Evolutionary conservation across 1,284 basidiomycete species (phyloP).

Genomic region (Puccinia novopanici): DNA sequence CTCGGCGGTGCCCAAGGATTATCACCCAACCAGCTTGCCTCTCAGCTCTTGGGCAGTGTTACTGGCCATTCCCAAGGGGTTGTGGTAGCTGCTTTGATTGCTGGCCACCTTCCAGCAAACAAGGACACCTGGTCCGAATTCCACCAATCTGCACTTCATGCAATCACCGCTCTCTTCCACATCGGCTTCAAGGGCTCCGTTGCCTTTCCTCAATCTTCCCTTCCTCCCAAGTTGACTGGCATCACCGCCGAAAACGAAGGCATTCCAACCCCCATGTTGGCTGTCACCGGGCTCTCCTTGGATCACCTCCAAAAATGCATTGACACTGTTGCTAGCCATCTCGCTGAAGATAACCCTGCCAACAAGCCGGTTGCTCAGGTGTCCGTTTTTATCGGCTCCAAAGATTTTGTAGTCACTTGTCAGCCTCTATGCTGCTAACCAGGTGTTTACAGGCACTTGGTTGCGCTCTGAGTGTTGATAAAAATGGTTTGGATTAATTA

Average conservation of each 20-base stretch:
- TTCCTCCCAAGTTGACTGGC: conserved; percentile 83
- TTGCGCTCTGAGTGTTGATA: too few relatives aligned
- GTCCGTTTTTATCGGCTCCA: conserved; percentile 87
- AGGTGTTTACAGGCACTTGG: too few relatives aligned
- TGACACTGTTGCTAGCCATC: conserved; percentile 58
- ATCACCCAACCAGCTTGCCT: conserved; percentile 58
- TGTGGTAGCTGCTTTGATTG: conserved; percentile 83
- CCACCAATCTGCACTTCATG: conserved; percentile 11
- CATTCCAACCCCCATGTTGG: conserved; percentile 87
- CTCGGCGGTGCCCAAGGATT: conserved; percentile 74
- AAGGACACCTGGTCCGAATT: conserved; percentile 35
- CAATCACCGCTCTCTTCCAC: conserved; percentile 29
- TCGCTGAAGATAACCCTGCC: conserved; percentile 65
- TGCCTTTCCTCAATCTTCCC: conserved; percentile 86
- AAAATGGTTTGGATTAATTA: too few relatives aligned
- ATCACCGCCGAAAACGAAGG: conserved; percentile 91
- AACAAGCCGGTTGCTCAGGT: conserved; percentile 66
- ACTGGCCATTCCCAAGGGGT: conserved; percentile 98
- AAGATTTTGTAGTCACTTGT: conserved; percentile 86
- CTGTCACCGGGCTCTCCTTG: conserved; percentile 78
- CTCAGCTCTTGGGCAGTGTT: conserved; percentile 64
- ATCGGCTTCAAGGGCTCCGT: conserved; percentile 30
- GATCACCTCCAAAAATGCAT: conserved; percentile 60
- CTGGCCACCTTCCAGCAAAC: conserved; percentile 57
- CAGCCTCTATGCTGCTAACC: too few relatives aligned